phyloP scores from a whole-genome alignment of 179 eudicot species.

The Monotropa hypopitys region DNA sequence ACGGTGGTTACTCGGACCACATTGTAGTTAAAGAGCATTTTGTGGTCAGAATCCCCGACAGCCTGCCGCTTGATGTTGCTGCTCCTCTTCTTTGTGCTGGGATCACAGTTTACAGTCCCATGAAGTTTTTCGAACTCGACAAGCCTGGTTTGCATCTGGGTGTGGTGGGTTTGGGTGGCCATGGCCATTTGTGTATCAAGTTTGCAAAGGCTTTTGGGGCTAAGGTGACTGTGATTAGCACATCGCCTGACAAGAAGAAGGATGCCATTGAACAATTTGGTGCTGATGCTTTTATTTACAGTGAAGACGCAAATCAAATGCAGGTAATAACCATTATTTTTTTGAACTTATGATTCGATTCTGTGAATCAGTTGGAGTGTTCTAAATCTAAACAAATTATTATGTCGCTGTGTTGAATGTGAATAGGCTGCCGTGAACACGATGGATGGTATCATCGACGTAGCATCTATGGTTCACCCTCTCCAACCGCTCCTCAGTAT shows the following conservation, averaged over 20 bases:
- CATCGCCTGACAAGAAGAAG: not conserved
- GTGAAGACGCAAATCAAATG: slow-evolving; percentile 3
- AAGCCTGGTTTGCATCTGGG: slow-evolving; percentile 2
- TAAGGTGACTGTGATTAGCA: slow-evolving; percentile 6
- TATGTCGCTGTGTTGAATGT: not conserved
- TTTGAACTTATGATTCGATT: not conserved
- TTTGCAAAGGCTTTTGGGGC: slow-evolving; percentile 6
- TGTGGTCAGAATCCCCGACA: not conserved
- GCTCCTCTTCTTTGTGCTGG: slow-evolving; percentile 7
- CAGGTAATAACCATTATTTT: not conserved
- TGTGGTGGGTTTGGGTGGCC: slow-evolving; percentile 1
- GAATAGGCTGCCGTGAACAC: slow-evolving; percentile 4
- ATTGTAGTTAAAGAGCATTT: too few relatives aligned
- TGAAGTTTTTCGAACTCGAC: not conserved
- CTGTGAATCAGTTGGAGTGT: too few relatives aligned
- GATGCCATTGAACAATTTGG: not conserved
- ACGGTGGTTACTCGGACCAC: too few relatives aligned
- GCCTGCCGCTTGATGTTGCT: not conserved
- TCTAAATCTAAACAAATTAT: not conserved
- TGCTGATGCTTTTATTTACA: slow-evolving; percentile 1
- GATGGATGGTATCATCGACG: slow-evolving; percentile 2
- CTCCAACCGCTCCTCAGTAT: not conserved
- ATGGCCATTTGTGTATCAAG: not conserved
- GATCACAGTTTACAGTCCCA: slow-evolving; percentile 2
- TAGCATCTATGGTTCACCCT: not conserved